Evolutionary conservation across 164 flowering plant genomes (phyloP), one percentile per base, ranked within the genome.

Genomic region (Protea cynaroides): DNA sequence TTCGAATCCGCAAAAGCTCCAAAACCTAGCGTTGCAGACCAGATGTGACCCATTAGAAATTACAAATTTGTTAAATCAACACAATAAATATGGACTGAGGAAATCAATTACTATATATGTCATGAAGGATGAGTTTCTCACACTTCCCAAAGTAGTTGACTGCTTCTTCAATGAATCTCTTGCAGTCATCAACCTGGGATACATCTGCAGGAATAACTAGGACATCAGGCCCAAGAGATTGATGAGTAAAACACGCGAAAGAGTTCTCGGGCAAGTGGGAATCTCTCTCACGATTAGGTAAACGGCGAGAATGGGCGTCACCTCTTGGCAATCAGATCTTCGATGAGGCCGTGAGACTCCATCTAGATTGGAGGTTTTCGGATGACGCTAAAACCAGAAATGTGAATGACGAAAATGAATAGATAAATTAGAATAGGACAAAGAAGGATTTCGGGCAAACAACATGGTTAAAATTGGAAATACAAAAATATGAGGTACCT

Each of bases 241-340:
- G 65, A 92, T 83, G 58, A 92, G 87, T 79, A 88, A 92, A 0
- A 92, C 91, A n/a, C n/a, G 18, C 78, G 44, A 81, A 77, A 86
- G 23, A 96, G 98, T 15, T 96, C 98, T 67, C 93, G 85, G 23
- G 89, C 93, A 62, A 89, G 89, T 0, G 98, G 98, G 74, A 72
- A 85, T n/a, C n/a, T 8, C 23, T 62, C 15, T 66, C 76, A 57
- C 60, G 38, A 93, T 88, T 8, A 52, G 63, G 78, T 69, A 76
- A 3, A 24, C 34, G 58, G 93, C 95, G 40, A 80, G 18, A 79
- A 56, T 86, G 3, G 56, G 90, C 98, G 72, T 92, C 91, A 15
- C 83, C 83, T 64, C 82, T 51, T 14, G 61, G 62, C 53, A 80
- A n/a, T 79, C 64, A 88, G 65, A 40, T 82, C 83, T 36, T 85